Percentiles rank a stretch among this genome's conserved stretches.
These are phyloP conservation scores for Manihot esculenta DNA, from an alignment of 441 rosid genomes.

Conservation along the genomic window DNA sequence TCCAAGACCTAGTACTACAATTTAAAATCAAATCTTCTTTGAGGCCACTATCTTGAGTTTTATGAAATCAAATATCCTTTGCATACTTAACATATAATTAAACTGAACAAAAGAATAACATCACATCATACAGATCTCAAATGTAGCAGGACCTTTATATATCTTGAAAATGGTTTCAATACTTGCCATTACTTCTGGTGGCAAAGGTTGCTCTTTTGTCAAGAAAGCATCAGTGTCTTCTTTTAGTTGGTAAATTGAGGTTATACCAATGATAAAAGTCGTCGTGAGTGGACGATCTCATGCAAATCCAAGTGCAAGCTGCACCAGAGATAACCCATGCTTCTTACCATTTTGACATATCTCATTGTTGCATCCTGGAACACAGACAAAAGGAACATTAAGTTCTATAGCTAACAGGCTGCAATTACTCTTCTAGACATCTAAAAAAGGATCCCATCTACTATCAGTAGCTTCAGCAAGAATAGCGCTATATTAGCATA, in stretches of 20 bases:
- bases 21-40: no score
- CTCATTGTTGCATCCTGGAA: constrained; percentile 69
- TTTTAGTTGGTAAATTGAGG: constrained; percentile 71
- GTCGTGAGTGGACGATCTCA: constrained; percentile 81
- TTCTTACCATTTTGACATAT: constrained; percentile 70
- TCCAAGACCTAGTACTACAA: no score
- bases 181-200: constrained; percentile 59
- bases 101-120: neutral
- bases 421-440: neutral
- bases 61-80: no score
- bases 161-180: constrained; percentile 63
- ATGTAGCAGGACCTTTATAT: constrained; percentile 73
- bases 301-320: constrained; percentile 75
- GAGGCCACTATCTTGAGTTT: no score
- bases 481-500: neutral
- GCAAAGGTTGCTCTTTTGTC: constrained; percentile 60
- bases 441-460: neutral
- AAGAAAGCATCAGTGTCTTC: constrained; percentile 82
- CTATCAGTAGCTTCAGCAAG: neutral
- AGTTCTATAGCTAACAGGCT: neutral
- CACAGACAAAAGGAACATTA: neutral
- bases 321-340: constrained; percentile 69
- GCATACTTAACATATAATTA: neutral
- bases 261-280: constrained; percentile 81
- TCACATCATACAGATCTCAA: constrained; percentile 13